Percentiles rank a stretch among this genome's conserved stretches.
Conservation (phyloP, 164 flowering plant genomes). For the Magnolia sinica region DNA sequence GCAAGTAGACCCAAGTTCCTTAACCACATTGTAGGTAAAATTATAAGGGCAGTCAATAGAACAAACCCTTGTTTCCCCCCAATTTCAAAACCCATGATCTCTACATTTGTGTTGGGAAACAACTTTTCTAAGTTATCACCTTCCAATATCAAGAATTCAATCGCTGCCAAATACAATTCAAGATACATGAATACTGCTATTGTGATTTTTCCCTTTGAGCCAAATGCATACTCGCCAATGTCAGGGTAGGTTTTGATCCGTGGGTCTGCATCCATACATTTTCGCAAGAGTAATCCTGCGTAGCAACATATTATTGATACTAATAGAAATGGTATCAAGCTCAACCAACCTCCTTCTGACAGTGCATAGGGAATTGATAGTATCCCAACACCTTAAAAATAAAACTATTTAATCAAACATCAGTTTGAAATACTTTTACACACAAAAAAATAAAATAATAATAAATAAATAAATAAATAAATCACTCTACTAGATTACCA, state of each 20-base stretch:
- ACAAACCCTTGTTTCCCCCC: conserved; percentile 33
- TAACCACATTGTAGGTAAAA: conserved; percentile 65
- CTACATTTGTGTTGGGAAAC: conserved; percentile 35
- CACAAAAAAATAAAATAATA: no score
- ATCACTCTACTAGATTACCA: no score
- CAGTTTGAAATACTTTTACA: no score
- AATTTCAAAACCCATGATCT: conserved; percentile 12
- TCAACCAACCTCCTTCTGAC: conserved; percentile 66
- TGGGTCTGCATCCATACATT: conserved; percentile 51
- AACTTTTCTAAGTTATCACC: conserved; percentile 72
- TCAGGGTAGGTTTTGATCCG: conserved; percentile 53
- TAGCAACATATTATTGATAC: conserved; percentile 46
- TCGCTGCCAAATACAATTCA: conserved; percentile 65
- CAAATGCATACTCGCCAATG: conserved; percentile 68
- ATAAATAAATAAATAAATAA: no score
- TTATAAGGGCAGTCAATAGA: conserved; percentile 47
- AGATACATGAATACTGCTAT: conserved; percentile 44
- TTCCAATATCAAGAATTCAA: conserved; percentile 69
- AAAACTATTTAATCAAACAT: background rate
- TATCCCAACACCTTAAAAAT: conserved; percentile 61
- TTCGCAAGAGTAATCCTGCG: conserved; percentile 48
- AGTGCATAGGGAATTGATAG: conserved; percentile 69
- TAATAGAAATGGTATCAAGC: conserved; percentile 37
- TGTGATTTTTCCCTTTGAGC: conserved; percentile 47
- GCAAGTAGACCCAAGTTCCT: conserved; percentile 48